Conservation (phyloP, 257 asterid species). For the Mitragyna speciosa region DNA sequence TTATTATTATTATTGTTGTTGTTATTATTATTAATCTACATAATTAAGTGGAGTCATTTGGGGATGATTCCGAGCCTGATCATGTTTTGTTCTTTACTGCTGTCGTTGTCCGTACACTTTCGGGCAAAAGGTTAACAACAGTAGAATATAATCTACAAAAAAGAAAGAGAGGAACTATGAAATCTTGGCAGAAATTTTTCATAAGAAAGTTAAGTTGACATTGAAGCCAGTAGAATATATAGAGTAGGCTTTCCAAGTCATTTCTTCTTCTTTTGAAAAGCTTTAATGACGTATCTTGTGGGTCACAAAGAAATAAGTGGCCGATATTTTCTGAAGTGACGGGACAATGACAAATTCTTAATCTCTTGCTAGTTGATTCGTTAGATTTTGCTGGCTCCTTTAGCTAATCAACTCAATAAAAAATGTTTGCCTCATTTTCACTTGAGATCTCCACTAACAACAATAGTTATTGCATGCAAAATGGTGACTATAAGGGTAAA, state of each 20-base stretch:
- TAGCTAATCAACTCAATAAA: constrained; percentile 3
- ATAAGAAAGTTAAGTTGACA: not conserved
- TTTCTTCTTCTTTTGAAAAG: not conserved
- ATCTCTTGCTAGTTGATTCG: not conserved
- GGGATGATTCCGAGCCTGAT: not conserved
- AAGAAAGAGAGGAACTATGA: not conserved
- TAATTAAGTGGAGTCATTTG: no score
- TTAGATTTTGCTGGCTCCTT: not conserved
- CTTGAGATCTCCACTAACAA: not conserved
- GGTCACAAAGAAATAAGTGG: constrained; percentile 23
- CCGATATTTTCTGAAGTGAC: constrained; percentile 28
- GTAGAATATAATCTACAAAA: constrained; percentile 13
- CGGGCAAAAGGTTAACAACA: constrained; percentile 24
- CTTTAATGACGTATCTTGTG: constrained; percentile 17
- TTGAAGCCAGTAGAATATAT: not conserved
- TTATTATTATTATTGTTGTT: no score
- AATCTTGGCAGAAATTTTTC: not conserved
- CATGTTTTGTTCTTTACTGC: constrained; percentile 15
- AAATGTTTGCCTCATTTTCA: not conserved
- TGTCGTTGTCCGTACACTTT: constrained; percentile 32
- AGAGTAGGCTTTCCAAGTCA: constrained; percentile 12
- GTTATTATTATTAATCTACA: no score
- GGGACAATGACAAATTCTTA: constrained; percentile 18
- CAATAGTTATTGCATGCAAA: no score
- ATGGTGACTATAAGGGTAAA: no score